Evolutionary conservation across 306 rosid genomes (phyloP), one percentile per base, ranked within the genome.

Genomic region (Prunus dulcis): DNA sequence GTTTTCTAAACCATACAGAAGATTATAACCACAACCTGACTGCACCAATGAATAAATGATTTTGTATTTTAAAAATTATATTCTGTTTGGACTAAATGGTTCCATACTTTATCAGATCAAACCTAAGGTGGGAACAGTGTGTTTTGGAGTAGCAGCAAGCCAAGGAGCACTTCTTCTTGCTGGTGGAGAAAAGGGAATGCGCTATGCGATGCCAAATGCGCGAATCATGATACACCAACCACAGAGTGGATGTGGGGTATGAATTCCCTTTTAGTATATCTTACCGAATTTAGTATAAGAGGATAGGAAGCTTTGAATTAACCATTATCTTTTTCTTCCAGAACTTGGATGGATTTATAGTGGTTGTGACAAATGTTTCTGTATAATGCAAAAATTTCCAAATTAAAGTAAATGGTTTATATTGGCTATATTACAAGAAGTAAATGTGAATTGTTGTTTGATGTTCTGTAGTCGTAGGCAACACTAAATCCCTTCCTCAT

Each of bases 111-210:
- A 64, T 80, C 91, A 95, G 99, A 92, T 95, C 79, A 95, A 92
- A 89, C 97, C 99, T 23, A 95, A 87, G 93, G 99, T 95, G 76
- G 99, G 99, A 32, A 92, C 96, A 2, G 88, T 95, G 55, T 88
- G 96, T 85, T 92, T 95, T 1, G 97, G 99, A 77, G 96, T 95
- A 50, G 99, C 97, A 51, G 99, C 99, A 71, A 92, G 99, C 86
- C 97, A 92, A 88, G 99, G 90, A 50, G 95, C 97, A 45, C 93
- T 95, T 82, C 93, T 95, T 69, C 99, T 92, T 89, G 99, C 99
- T 34, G 97, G 99, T 58, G 99, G 99, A 74, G 97, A 92, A 84
- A 95, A 92, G 81, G 97, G 99, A 85, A 95, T 95, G 99, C 97
- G 97, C 52, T 92, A 88, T 47, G 79, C 97, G 25, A 95, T 95